Evolutionary conservation across 169 alveolate genomes (phyloP).

Genomic region (Amoebophrya sp.): DNA sequence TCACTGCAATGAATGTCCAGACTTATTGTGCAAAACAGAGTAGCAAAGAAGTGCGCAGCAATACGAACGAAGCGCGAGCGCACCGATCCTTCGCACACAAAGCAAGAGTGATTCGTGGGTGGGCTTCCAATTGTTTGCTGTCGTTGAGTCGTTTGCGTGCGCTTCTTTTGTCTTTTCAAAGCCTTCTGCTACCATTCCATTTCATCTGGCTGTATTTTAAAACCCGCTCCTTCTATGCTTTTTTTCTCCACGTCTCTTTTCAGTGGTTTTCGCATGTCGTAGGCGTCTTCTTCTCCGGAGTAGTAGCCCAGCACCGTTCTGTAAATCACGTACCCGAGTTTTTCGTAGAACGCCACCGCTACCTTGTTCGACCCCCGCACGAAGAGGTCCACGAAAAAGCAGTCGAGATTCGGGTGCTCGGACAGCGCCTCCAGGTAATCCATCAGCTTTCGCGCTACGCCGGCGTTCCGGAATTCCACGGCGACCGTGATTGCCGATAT

Average conservation of each 20-base stretch:
- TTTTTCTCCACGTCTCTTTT: not conserved
- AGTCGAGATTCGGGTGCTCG: conserved; percentile 45
- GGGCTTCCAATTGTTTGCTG: no score
- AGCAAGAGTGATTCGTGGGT: no score
- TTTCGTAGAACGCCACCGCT: conserved; percentile 74
- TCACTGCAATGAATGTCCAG: no score
- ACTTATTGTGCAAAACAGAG: no score
- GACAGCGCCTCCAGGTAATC: conserved; percentile 68
- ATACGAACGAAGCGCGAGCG: no score
- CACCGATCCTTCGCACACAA: no score
- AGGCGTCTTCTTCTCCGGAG: conserved; percentile 73
- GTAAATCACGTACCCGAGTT: conserved; percentile 66
- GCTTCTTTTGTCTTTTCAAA: not conserved
- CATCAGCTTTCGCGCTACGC: conserved; percentile 79
- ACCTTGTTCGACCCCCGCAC: conserved; percentile 72
- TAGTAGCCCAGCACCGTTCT: conserved; percentile 62
- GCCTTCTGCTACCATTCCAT: not conserved
- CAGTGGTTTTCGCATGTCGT: conserved; percentile 49
- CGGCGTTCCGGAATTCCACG: conserved; percentile 70
- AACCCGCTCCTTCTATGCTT: not conserved
- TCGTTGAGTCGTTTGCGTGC: no score
- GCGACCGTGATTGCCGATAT: conserved; percentile 86
- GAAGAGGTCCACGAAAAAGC: conserved; percentile 77
- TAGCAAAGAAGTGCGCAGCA: no score
- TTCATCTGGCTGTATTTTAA: not conserved